These are phyloP conservation scores for Ustilago esculenta DNA, from an alignment of 1,284 basidiomycete species.

Conservation along the genomic window DNA sequence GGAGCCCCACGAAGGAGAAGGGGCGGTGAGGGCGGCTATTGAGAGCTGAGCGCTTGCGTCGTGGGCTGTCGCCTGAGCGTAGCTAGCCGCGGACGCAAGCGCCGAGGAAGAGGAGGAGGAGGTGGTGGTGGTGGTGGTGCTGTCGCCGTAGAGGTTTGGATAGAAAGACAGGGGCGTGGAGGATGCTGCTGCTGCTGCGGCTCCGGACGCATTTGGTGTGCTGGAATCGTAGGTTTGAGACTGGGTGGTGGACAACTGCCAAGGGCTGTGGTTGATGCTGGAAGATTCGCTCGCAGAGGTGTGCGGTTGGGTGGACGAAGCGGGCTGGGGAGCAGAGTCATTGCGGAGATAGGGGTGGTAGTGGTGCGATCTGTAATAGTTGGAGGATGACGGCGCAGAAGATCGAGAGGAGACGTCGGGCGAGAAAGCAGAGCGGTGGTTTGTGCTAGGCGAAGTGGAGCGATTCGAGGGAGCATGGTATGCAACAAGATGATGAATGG, in stretches of 20 bases:
- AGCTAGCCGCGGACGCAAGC: constrained; percentile 1
- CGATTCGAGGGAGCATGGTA: neutral
- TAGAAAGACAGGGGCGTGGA: constrained; percentile 15
- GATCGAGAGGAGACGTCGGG: constrained; percentile 4
- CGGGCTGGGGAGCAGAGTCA: constrained; percentile 4
- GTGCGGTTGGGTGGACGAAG: neutral
- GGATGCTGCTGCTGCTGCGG: constrained; percentile 1
- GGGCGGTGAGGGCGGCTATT: constrained; percentile 33
- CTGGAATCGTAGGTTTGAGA: constrained; percentile 10
- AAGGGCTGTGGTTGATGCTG: constrained; percentile 4
- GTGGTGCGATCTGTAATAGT: constrained; percentile 16
- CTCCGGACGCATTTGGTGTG: neutral
- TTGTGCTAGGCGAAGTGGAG: constrained; percentile 2
- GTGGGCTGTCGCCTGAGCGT: neutral
- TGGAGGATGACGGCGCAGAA: constrained; percentile 3
- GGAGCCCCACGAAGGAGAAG: constrained; percentile 40
- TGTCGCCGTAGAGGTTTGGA: constrained; percentile 25
- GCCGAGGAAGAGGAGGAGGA: constrained; percentile 3
- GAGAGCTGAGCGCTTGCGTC: constrained; percentile 19
- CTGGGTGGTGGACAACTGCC: constrained; percentile 14
- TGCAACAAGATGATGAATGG: neutral
- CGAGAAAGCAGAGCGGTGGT: constrained; percentile 1
- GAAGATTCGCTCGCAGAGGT: constrained; percentile 3
- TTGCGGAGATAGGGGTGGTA: constrained; percentile 29
- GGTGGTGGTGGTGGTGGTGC: constrained; percentile 24